These are phyloP conservation scores for Mucor circinelloides DNA, from an alignment of 371 early-diverging fungal species.

Conservation along the genomic window DNA sequence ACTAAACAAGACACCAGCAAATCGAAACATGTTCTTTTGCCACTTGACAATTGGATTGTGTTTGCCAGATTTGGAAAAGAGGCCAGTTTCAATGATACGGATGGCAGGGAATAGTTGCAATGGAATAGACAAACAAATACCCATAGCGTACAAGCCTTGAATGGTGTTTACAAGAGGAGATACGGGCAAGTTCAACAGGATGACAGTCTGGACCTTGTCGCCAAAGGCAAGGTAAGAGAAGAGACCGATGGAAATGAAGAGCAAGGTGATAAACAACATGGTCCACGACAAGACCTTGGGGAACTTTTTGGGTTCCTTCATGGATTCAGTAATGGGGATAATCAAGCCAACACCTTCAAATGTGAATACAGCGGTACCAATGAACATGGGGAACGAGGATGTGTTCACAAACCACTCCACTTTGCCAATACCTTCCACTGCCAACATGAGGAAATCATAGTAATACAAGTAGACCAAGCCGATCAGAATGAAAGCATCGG, in stretches of 20 bases:
- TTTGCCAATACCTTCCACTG: conserved; percentile 57
- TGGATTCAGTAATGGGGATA: conserved; percentile 73
- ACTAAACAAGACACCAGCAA: conserved; percentile 57
- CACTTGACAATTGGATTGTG: conserved; percentile 72
- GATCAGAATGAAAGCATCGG: conserved; percentile 81
- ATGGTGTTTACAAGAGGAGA: conserved; percentile 60
- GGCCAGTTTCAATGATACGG: conserved; percentile 79
- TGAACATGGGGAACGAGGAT: conserved; percentile 73
- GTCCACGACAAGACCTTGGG: conserved; percentile 70
- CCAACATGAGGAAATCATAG: conserved; percentile 71
- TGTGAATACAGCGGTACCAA: conserved; percentile 89
- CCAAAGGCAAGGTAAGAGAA: conserved; percentile 85
- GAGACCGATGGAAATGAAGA: conserved; percentile 76
- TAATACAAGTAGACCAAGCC: conserved; percentile 83
- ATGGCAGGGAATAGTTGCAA: conserved; percentile 87
- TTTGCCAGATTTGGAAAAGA: conserved; percentile 70
- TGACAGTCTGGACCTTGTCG: conserved; percentile 74
- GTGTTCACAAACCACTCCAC: conserved; percentile 58
- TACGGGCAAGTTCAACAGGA: conserved; percentile 77
- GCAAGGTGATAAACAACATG: conserved; percentile 67
- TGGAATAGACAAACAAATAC: conserved; percentile 86
- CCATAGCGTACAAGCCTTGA: conserved; percentile 81
- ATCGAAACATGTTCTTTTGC: conserved; percentile 85
- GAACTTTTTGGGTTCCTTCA: conserved; percentile 85
- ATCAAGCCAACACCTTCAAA: conserved; percentile 88